These are phyloP conservation scores for Heritiera fomes DNA, from an alignment of 345 rosid genomes.

Conservation along the genomic window DNA sequence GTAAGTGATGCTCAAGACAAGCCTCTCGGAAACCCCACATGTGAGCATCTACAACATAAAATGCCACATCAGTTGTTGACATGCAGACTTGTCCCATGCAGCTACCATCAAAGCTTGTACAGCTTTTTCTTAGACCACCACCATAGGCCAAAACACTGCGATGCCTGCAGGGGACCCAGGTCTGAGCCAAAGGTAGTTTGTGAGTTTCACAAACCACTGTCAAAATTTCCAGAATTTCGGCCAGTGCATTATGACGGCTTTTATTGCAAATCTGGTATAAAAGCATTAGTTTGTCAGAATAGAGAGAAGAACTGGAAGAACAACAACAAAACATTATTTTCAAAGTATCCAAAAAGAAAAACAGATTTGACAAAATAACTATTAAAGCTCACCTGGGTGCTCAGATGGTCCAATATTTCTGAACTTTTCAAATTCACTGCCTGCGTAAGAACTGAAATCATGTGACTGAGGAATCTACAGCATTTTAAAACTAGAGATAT, in stretches of 20 bases:
- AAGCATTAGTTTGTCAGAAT: constrained; percentile 46
- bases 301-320: constrained; percentile 37
- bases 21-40: constrained; percentile 97
- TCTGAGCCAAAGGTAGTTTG: constrained; percentile 93
- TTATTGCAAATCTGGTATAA: constrained; percentile 84
- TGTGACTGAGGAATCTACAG: constrained; percentile 36
- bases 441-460: constrained; percentile 56
- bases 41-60: constrained; percentile 82
- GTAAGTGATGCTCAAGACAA: constrained; percentile 92
- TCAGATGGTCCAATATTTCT: constrained; percentile 69
- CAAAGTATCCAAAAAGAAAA: constrained; percentile 33
- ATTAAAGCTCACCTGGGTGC: constrained; percentile 61
- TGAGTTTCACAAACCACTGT: constrained; percentile 81
- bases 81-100: constrained; percentile 89
- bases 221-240: constrained; percentile 88
- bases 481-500: neutral
- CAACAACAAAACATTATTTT: constrained; percentile 21
- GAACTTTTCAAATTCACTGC: constrained; percentile 93
- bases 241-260: constrained; percentile 83
- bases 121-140: constrained; percentile 88
- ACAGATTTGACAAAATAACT: constrained; percentile 26
- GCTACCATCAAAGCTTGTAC: constrained; percentile 84
- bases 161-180: constrained; percentile 97
- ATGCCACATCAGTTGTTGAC: constrained; percentile 89
- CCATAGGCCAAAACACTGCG: constrained; percentile 77